Evolutionary conservation across 257 asterid genomes (phyloP), one percentile per base, ranked within the genome.

Genomic region (Solanum pimpinellifolium): DNA sequence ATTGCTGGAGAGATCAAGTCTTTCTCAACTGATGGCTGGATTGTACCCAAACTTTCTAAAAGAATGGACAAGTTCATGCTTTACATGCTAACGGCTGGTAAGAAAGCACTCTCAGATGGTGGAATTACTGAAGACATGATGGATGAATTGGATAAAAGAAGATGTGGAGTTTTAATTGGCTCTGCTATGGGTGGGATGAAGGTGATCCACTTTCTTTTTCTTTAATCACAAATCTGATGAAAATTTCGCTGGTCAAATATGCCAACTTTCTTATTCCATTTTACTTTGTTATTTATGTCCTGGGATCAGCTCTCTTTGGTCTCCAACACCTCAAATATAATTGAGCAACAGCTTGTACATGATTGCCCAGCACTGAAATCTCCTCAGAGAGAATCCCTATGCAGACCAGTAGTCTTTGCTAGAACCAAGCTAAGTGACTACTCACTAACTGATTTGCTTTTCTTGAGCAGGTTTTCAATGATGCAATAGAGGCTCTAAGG

Each of bases 171-270:
- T 86, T 86, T 96, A 86, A 96, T 96, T 78, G 99, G 99, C 88
- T 96, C 99, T 20, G 99, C 96, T 85, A 90, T 96, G 97, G 99
- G 99, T 87, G 99, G 99, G 65, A 96, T 96, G 99, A 92, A 96
- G 98, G 99, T 96, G 90, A 49, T 65, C 84, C 52, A 47, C 74
- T 80, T 41, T 27, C 65, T 42, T 42, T 84, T 84, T 27, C 29
- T 66, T 27, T 13, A 42, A 20, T 41, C 81, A 13, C 33, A 44
- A 44, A 52, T 86, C 31, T 74, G 88, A 52, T 72, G 84, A 72
- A 49, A 65, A 12, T 25, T 33, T 86, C 9, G n/a, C 59, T 73
- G 62, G 87, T 25, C 52, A 47, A 31, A 78, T 52, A 56, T 86
- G 47, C 59, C 16, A 74, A n/a, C 29, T 85, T 85, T 68, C 75